Percentiles rank a stretch among this genome's conserved stretches.
Evolutionary conservation across 2,329 filamentous ascomycete species (phyloP).

Genomic region (Claviceps quebecensis): DNA sequence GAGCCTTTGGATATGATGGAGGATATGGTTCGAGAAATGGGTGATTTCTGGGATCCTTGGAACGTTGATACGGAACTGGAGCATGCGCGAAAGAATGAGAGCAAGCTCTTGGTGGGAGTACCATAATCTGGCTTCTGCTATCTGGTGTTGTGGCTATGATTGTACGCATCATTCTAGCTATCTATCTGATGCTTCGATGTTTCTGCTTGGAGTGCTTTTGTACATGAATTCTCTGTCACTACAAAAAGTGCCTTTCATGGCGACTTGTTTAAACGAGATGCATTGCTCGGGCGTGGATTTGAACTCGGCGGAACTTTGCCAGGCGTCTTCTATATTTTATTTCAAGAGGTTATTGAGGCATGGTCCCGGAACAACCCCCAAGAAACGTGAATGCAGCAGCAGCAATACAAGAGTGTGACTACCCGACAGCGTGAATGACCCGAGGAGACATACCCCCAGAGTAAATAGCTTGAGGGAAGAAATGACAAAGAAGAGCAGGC

Average conservation of each 20-base stretch:
- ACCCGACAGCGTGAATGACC: too few species aligned
- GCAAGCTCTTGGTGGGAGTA: background rate
- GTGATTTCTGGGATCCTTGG: slow-evolving; percentile 20
- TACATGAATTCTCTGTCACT: background rate
- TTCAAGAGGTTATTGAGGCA: too few species aligned
- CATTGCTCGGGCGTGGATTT: too few species aligned
- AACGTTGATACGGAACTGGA: slow-evolving; percentile 23
- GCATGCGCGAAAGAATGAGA: slow-evolving; percentile 12
- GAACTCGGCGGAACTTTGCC: too few species aligned
- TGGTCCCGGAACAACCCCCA: too few species aligned
- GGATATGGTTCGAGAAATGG: slow-evolving; percentile 23
- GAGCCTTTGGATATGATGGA: slow-evolving; percentile 23
- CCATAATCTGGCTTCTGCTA: background rate
- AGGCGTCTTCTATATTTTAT: too few species aligned
- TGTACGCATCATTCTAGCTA: background rate
- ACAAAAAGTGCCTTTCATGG: background rate
- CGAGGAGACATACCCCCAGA: too few species aligned
- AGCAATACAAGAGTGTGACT: too few species aligned
- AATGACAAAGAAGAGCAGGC: too few species aligned
- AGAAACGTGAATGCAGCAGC: too few species aligned
- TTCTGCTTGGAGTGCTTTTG: background rate
- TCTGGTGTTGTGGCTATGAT: background rate
- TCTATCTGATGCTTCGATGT: background rate
- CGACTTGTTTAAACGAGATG: too few species aligned
- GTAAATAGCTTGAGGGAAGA: too few species aligned